These are phyloP conservation scores for Carex myosuroides DNA, from an alignment of 176 grass and related monocot species.

Conservation along the genomic window DNA sequence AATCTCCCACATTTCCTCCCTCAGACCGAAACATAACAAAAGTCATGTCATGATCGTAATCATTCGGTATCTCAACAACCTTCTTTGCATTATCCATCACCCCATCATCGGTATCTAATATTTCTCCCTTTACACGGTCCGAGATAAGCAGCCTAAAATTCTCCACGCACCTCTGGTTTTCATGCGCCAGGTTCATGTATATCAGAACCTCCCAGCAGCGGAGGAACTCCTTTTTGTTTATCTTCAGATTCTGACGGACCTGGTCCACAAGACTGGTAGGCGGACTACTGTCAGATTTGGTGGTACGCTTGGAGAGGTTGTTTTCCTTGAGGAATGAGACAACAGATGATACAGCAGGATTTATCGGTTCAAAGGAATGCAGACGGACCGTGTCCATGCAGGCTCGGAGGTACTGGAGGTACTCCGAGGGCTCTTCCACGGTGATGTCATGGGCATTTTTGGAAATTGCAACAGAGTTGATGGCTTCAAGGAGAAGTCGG, in stretches of 20 bases:
- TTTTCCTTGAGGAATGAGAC: slow-evolving; percentile 47
- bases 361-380: slow-evolving; percentile 50
- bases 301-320: slow-evolving; percentile 55
- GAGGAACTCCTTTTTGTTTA: slow-evolving; percentile 83
- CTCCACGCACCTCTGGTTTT: slow-evolving; percentile 44
- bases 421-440: slow-evolving; percentile 72
- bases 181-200: slow-evolving; percentile 56
- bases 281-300: slow-evolving; percentile 35
- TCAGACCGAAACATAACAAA: slow-evolving; percentile 68
- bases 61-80: slow-evolving; percentile 46
- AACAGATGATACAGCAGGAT: slow-evolving; percentile 30
- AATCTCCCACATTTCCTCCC: slow-evolving; percentile 28
- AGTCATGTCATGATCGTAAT: slow-evolving; percentile 37
- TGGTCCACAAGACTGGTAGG: slow-evolving; percentile 35
- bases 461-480: slow-evolving; percentile 65
- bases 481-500: slow-evolving; percentile 55
- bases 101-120: slow-evolving; percentile 38
- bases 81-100: slow-evolving; percentile 39
- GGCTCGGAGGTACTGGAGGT: slow-evolving; percentile 71
- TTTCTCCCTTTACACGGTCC: slow-evolving; percentile 54
- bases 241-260: slow-evolving; percentile 59
- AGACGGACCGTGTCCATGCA: slow-evolving; percentile 75
- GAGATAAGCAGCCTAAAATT: slow-evolving; percentile 75
- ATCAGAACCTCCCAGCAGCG: slow-evolving; percentile 81
- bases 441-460: slow-evolving; percentile 80